Base-by-base conservation (phyloP, 2,329 filamentous ascomycete species). In the Mycosphaerella sp. region DNA sequence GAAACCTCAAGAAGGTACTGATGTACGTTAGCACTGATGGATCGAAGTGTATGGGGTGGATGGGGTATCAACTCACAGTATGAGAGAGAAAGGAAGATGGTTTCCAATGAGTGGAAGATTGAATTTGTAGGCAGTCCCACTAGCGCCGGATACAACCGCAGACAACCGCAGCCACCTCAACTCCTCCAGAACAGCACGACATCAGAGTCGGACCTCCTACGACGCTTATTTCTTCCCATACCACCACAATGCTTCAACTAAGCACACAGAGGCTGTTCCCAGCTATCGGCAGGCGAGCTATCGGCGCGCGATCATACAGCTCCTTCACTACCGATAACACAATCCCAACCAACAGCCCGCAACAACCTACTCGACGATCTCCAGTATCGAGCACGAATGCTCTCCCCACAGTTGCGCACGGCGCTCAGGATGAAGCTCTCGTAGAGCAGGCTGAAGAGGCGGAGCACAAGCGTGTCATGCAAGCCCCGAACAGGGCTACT, bases 401-500 rank as follows among this genome's bases (percentile, higher is more conserved):
- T 56, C 69, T 76, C 14, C 77, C 82, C 65, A 80, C 69, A 59
- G 78, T 62, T 61, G 76, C 72, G 59, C 74, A 71, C 52, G 75
- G 75, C 38, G 68, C 70, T n/a, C 71, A 73, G 59, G 80, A 83
- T 64, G 70, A 72, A 40, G 67, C 76, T 1, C 63, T 85, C 56
- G 75, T 80, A 67, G 84, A 86, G 69, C 72, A 71, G 41, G 73
- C 77, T 5, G 74, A 76, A 57, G 72, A 75, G 45, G 80, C 72
- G 17, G 82, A 85, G 72, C 70, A 77, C 56, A 73, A 76, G 65
- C 77, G 82, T 59, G 74, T 80, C 53, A 73, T 78, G 71, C 93
- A 98, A 77, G 89, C 92, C 32, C 93, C 93, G 21, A 98, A 98
- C 78, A 83, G 90, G 59, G 74, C 78, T 56, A 81, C 74, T 5